These are phyloP conservation scores for Metarhizium album DNA, from an alignment of 2,329 filamentous ascomycete genomes.

Conservation along the genomic window DNA sequence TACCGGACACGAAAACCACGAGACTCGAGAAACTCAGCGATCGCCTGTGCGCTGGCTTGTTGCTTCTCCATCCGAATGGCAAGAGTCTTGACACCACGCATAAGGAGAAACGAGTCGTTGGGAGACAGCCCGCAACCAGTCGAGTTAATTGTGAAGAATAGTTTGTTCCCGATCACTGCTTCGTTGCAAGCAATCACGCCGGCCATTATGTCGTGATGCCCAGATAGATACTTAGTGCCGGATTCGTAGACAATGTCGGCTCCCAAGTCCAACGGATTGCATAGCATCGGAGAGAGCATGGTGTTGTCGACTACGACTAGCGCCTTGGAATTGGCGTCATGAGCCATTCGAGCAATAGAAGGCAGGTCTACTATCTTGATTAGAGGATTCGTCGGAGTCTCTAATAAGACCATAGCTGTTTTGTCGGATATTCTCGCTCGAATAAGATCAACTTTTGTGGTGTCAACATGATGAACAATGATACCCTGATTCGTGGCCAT, in stretches of 20 bases:
- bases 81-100: slow-evolving; percentile 91
- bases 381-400: slow-evolving; percentile 93
- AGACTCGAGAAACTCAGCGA: slow-evolving; percentile 83
- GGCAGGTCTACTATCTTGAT: slow-evolving; percentile 96
- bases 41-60: slow-evolving; percentile 80
- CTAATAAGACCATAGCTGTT: slow-evolving; percentile 90
- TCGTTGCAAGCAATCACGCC: slow-evolving; percentile 92
- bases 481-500: slow-evolving; percentile 84
- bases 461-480: slow-evolving; percentile 91
- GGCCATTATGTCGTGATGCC: slow-evolving; percentile 98
- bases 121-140: slow-evolving; percentile 90
- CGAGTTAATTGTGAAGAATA: slow-evolving; percentile 95
- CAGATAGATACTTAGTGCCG: slow-evolving; percentile 94
- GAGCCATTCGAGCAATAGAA: slow-evolving; percentile 63
- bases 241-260: slow-evolving; percentile 97
- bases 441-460: slow-evolving; percentile 66
- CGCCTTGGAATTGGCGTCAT: slow-evolving; percentile 66
- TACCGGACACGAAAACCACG: slow-evolving; percentile 93
- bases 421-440: slow-evolving; percentile 59
- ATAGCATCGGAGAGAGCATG: slow-evolving; percentile 92
- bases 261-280: slow-evolving; percentile 86
- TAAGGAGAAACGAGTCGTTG: slow-evolving; percentile 91
- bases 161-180: slow-evolving; percentile 66
- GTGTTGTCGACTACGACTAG: slow-evolving; percentile 95
- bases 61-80: slow-evolving; percentile 99